Percentiles rank a stretch among this genome's conserved stretches.
Conservation (phyloP, 2,329 filamentous ascomycete species). For the Trichoderma endophyticum region DNA sequence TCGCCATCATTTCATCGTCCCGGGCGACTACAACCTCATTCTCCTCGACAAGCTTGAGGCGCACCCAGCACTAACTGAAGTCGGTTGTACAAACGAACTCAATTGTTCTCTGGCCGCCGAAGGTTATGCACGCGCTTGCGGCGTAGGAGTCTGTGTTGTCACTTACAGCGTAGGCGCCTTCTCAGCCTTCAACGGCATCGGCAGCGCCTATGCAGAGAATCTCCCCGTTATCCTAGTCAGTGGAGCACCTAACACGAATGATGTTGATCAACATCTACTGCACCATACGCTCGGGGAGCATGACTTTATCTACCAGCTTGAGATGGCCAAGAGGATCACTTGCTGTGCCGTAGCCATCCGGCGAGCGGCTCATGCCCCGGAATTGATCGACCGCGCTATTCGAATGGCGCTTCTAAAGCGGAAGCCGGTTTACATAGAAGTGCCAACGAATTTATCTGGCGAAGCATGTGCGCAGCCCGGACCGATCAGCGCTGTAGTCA, state of each 20-base stretch:
- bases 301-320: background rate
- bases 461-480: background rate
- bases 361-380: background rate
- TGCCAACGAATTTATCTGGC: background rate
- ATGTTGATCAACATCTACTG: background rate
- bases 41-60: conserved; percentile 1
- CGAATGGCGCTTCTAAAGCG: background rate
- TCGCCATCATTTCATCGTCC: background rate
- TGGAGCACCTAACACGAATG: conserved; percentile 17
- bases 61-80: background rate
- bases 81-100: background rate
- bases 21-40: conserved; percentile 5
- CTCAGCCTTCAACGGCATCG: conserved; percentile 18
- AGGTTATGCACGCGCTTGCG: background rate
- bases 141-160: conserved; percentile 16
- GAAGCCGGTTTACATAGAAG: background rate
- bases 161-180: conserved; percentile 22
- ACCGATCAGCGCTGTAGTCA: background rate
- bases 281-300: background rate
- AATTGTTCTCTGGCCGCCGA: background rate
- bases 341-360: background rate
- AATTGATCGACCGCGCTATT: background rate
- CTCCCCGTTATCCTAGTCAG: conserved; percentile 20
- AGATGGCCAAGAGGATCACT: background rate
- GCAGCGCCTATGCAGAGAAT: conserved; percentile 19